These are phyloP conservation scores for Coniosporium tulheliwenetii DNA, from an alignment of 2,329 filamentous ascomycete species.

Conservation along the genomic window DNA sequence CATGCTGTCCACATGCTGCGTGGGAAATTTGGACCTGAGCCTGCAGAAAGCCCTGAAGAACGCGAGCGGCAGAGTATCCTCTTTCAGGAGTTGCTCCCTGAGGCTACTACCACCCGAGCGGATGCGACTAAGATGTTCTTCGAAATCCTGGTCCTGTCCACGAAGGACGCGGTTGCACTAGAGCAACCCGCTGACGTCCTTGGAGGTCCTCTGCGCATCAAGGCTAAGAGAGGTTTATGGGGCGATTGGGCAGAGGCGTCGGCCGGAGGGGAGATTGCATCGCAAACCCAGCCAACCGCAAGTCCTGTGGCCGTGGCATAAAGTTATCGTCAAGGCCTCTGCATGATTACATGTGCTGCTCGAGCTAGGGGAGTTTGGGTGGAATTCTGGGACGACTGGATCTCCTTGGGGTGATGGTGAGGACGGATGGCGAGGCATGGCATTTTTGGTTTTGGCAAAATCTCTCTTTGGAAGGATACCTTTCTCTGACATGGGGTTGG, in stretches of 20 bases:
- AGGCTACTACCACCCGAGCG: conserved; percentile 61
- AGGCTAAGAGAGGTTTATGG: conserved; percentile 92
- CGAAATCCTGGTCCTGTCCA: conserved; percentile 85
- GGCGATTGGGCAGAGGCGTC: conserved; percentile 78
- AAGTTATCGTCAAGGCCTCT: too few species aligned
- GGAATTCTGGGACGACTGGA: too few species aligned
- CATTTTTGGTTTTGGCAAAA: too few species aligned
- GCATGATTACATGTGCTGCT: too few species aligned
- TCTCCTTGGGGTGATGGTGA: too few species aligned
- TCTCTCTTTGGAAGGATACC: too few species aligned
- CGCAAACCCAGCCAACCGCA: too few species aligned
- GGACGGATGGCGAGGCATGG: too few species aligned
- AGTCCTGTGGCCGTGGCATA: too few species aligned
- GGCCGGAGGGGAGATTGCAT: conserved; percentile 26
- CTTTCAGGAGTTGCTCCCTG: conserved; percentile 84
- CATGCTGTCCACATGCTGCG: conserved; percentile 90
- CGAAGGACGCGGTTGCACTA: conserved; percentile 95
- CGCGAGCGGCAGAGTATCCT: conserved; percentile 63
- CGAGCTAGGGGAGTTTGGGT: too few species aligned
- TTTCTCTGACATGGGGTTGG: too few species aligned
- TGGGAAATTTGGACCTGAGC: conserved; percentile 59
- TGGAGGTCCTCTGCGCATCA: conserved; percentile 66
- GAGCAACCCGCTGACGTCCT: conserved; percentile 63
- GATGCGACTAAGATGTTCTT: conserved; percentile 99
- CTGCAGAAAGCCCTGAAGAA: conserved; percentile 54